Base-by-base conservation (phyloP, 257 asterid genomes). In the Rehmannia glutinosa region DNA sequence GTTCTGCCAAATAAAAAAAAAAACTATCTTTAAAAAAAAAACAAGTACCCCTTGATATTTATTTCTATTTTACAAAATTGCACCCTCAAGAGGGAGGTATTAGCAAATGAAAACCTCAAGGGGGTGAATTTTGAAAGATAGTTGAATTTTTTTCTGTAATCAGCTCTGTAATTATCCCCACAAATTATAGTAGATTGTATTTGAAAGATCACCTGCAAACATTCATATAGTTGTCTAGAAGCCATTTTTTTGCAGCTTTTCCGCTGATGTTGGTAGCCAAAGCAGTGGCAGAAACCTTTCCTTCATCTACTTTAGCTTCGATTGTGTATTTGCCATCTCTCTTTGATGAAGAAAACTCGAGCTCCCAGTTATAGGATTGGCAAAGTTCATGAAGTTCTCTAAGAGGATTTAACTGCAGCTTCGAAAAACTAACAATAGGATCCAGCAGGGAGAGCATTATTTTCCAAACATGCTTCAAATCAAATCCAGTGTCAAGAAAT, bases 361-460 rank as follows among this genome's bases (percentile, higher is more conserved):
- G 46, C 45, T 80, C 75, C 89, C 89, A 85, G 68, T 77, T 66
- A 65, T 72, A 70, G 72, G 79, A 78, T 76, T 94, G 97, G 77
- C 96, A 87, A 72, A 94, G 91, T 77, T 91, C 99, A 19, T 24
- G 57, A 72, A 91, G 80, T 61, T 91, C 93, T 83, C 96, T 81
- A 45, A 79, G 50, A 32, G 97, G 91, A 83, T 87, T 88, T 46
- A 72, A 32, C 41, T 69, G 90, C 76, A 91, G 71, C 83, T 82
- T 90, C 27, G 95, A 73, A 59, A 71, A 77, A 74, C 74, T 78
- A 82, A 81, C 73, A 61, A 80, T 62, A 52, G 96, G 99, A 68
- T 88, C 79, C 80, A 94, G 55, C 77, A 94, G 73, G 79, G 81
- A 77, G 55, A 86, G 80, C 79, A 88, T 79, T 57, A 75, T 78